Percentiles rank a stretch among this genome's conserved stretches.
Conservation (phyloP, 192 early-diverging fungal genomes). For the Podila epigama region DNA sequence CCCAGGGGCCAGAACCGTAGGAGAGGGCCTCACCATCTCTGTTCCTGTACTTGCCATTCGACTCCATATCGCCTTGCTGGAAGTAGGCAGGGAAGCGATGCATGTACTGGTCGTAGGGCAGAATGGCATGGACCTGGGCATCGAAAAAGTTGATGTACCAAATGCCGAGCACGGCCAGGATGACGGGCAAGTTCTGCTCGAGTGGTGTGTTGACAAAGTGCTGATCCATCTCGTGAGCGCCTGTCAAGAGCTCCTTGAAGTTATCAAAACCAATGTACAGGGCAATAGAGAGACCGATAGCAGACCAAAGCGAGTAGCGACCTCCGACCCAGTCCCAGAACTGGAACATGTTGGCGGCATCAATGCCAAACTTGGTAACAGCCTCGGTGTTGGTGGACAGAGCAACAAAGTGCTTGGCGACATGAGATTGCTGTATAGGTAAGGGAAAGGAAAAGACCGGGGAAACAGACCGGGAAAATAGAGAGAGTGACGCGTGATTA, state of each 20-base stretch:
- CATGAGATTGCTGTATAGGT: conserved; percentile 66
- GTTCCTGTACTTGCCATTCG: conserved; percentile 95
- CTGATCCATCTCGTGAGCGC: conserved; percentile 96
- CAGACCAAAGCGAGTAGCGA: conserved; percentile 99
- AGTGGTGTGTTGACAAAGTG: conserved; percentile 93
- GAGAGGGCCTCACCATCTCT: conserved; percentile 81
- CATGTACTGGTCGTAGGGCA: conserved; percentile 99
- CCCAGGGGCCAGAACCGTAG: conserved; percentile 94
- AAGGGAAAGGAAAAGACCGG: background rate
- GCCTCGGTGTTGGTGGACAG: conserved; percentile 93
- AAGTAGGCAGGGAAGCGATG: conserved; percentile 98
- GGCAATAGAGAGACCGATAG: conserved; percentile 96
- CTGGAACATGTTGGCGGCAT: conserved; percentile 98
- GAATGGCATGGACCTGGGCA: conserved; percentile 90
- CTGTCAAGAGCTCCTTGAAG: conserved; percentile 88
- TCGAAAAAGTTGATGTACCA: conserved; percentile 99
- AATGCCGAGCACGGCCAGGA: conserved; percentile 88
- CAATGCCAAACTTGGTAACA: conserved; percentile 93
- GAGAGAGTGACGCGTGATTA: background rate
- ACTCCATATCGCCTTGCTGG: conserved; percentile 99
- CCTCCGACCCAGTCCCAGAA: conserved; percentile 99
- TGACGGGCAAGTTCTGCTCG: conserved; percentile 92
- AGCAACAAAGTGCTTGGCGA: conserved; percentile 99
- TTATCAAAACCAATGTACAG: conserved; percentile 95
- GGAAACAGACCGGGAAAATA: background rate